Conservation (phyloP, 2,329 filamentous ascomycete genomes). For the Apiospora kogelbergensis region DNA sequence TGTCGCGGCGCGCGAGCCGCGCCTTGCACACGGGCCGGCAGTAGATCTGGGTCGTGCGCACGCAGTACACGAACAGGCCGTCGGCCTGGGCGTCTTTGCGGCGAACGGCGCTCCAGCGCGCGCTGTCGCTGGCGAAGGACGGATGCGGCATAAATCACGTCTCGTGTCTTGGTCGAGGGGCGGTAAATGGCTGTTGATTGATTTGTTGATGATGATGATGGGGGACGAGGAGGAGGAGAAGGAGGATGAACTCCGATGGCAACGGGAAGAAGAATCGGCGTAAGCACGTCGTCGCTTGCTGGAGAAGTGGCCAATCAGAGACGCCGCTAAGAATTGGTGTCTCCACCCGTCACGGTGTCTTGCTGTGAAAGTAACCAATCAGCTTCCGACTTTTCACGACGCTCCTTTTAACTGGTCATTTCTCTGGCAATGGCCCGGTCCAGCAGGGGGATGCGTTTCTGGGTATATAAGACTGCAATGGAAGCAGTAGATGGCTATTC, state of each 20-base stretch:
- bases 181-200: neutral
- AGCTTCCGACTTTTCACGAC: neutral
- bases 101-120: neutral
- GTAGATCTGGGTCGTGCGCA: conserved; percentile 50
- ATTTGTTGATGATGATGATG: neutral
- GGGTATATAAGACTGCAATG: neutral
- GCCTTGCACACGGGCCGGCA: conserved; percentile 62
- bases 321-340: neutral
- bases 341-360: neutral
- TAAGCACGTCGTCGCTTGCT: neutral
- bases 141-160: neutral
- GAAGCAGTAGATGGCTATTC: neutral
- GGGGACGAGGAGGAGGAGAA: neutral
- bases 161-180: too few relatives aligned
- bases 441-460: neutral
- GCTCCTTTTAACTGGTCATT: neutral
- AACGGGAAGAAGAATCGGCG: neutral
- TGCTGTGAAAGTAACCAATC: neutral
- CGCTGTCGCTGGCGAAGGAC: neutral
- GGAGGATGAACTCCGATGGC: too few relatives aligned
- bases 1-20: conserved; percentile 59
- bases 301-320: neutral
- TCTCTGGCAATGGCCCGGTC: neutral
- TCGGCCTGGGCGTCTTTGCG: conserved; percentile 6
- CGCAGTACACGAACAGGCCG: conserved; percentile 41